Evolutionary conservation across 2,329 filamentous ascomycete genomes (phyloP).

Genomic region (Alternaria sp.): DNA sequence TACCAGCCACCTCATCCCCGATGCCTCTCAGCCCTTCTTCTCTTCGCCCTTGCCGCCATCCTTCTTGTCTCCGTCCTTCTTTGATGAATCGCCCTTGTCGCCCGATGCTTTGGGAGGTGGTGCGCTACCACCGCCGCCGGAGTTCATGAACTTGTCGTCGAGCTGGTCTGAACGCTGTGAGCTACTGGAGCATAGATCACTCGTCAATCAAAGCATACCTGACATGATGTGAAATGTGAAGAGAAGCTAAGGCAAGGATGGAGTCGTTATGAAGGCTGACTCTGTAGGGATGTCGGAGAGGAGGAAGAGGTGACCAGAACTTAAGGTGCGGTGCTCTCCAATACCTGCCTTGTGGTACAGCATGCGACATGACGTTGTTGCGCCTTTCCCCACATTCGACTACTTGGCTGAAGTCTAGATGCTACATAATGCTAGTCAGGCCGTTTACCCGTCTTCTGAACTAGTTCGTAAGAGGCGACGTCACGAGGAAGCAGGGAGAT

Average conservation of each 20-base stretch:
- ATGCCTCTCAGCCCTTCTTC: neutral
- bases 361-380: neutral
- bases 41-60: neutral
- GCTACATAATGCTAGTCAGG: neutral
- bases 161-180: neutral
- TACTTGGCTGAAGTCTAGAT: neutral
- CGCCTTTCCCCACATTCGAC: neutral
- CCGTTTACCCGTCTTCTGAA: neutral
- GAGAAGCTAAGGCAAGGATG: neutral
- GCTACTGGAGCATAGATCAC: neutral
- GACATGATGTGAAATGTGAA: neutral
- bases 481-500: neutral
- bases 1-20: neutral
- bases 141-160: conserved; percentile 6
- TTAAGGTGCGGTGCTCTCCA: neutral
- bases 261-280: neutral
- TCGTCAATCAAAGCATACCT: neutral
- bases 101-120: neutral
- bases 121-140: neutral
- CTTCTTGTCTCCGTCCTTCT: neutral
- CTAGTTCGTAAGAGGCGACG: neutral
- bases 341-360: neutral
- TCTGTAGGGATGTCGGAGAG: neutral
- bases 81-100: neutral
- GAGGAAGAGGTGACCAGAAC: neutral